Conservation (phyloP, 2,329 filamentous ascomycete species). For the Elsinoe australis region DNA sequence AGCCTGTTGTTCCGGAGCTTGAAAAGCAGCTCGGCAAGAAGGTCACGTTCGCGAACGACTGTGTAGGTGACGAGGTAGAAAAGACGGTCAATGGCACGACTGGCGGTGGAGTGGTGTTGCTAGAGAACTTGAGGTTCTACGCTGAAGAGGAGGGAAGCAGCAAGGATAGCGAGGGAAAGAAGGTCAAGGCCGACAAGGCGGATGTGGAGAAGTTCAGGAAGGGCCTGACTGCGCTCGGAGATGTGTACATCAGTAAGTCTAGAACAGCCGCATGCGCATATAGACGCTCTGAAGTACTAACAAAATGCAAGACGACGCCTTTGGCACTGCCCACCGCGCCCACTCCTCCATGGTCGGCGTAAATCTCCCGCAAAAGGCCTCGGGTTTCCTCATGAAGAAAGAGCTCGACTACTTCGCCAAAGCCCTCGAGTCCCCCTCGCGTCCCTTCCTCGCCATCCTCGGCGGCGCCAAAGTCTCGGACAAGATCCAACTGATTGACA, state of each 20-base stretch:
- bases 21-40: constrained; percentile 63
- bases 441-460: constrained; percentile 96
- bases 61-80: constrained; percentile 83
- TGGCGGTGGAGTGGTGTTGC: constrained; percentile 74
- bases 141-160: constrained; percentile 94
- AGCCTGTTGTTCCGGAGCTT: constrained; percentile 76
- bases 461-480: constrained; percentile 97
- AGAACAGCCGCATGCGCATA: too few relatives aligned
- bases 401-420: constrained; percentile 99
- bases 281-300: too few relatives aligned
- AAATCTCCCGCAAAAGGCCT: constrained; percentile 90
- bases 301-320: constrained; percentile 69
- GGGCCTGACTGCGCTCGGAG: constrained; percentile 85
- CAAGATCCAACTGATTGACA: constrained; percentile 99
- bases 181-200: constrained; percentile 93
- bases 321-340: constrained; percentile 94
- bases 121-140: constrained; percentile 98
- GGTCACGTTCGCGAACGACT: constrained; percentile 85
- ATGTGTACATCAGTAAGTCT: constrained; percentile 92
- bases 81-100: constrained; percentile 76
- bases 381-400: constrained; percentile 99
- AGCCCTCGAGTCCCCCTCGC: constrained; percentile 84
- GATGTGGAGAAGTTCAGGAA: constrained; percentile 91
- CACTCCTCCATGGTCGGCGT: constrained; percentile 99
- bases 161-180: constrained; percentile 91